Percentiles rank a stretch among this genome's conserved stretches.
Conservation (phyloP, 257 asterid genomes). For the Perilla frutescens region DNA sequence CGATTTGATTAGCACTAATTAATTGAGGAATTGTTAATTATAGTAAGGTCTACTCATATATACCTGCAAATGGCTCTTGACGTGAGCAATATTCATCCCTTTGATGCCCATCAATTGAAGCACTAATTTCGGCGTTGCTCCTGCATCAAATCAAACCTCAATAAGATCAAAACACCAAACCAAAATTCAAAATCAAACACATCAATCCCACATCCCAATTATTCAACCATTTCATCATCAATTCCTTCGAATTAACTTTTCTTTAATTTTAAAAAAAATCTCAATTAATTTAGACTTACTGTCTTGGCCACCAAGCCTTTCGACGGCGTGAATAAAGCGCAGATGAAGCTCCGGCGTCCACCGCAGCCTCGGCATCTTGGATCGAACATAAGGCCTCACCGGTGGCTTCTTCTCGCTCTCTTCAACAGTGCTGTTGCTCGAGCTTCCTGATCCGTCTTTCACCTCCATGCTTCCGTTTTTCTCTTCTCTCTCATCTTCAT, state of each 20-base stretch:
- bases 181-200: background rate
- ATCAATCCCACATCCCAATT: no score
- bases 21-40: background rate
- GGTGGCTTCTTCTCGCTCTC: conserved; percentile 66
- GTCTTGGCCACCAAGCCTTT: conserved; percentile 91
- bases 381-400: conserved; percentile 81
- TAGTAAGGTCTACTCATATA: background rate
- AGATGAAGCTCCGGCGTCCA: conserved; percentile 94
- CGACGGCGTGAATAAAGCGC: conserved; percentile 73
- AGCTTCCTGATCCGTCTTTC: conserved; percentile 77
- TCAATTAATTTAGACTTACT: conserved; percentile 47
- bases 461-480: conserved; percentile 37
- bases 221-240: background rate
- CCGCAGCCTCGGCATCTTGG: conserved; percentile 85
- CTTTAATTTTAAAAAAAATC: background rate
- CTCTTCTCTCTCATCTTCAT: conserved; percentile 50
- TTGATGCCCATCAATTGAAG: conserved; percentile 81
- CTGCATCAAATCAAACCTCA: conserved; percentile 49
- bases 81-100: conserved; percentile 89
- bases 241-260: no score
- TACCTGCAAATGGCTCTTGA: conserved; percentile 96
- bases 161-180: background rate
- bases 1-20: background rate
- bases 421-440: conserved; percentile 79
- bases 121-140: conserved; percentile 86